These are phyloP conservation scores for Yamadazyma triangularis DNA, from an alignment of 1,139 yeast genomes.

Conservation along the genomic window DNA sequence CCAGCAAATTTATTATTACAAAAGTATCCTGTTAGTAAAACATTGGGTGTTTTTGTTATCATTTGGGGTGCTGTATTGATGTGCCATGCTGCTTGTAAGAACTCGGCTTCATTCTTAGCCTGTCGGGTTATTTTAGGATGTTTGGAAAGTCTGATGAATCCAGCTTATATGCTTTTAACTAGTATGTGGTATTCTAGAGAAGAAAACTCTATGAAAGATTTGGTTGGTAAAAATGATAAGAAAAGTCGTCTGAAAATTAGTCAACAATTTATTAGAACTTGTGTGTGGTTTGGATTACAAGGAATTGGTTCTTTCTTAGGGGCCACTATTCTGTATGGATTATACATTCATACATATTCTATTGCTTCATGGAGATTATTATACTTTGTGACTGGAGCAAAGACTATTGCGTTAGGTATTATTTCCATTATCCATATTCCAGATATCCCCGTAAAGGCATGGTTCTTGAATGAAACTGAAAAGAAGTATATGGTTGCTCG, in stretches of 20 bases:
- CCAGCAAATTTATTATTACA: conserved; percentile 51
- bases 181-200: conserved; percentile 17
- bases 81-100: conserved; percentile 39
- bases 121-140: conserved; percentile 44
- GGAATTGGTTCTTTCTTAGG: conserved; percentile 8
- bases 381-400: conserved; percentile 43
- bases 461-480: conserved; percentile 18
- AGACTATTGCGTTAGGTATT: conserved; percentile 14
- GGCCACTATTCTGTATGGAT: conserved; percentile 16
- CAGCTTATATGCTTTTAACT: conserved; percentile 22
- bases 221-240: no score
- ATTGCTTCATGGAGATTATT: conserved; percentile 27
- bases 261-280: conserved; percentile 15
- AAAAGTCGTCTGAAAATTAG: conserved; percentile 7
- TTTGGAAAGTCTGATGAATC: conserved; percentile 31
- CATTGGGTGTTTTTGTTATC: conserved; percentile 37
- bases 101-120: conserved; percentile 46
- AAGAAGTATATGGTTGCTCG: conserved; percentile 12
- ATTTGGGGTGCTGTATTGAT: conserved; percentile 49
- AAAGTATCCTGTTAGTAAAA: conserved; percentile 49
- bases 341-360: conserved; percentile 10
- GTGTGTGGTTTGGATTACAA: conserved; percentile 10
- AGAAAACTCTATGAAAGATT: no score
- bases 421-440: conserved; percentile 12
- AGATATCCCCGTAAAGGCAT: conserved; percentile 12